A percentile compares a stretch with the other conserved stretches of the same genome.
phyloP scores from a whole-genome alignment of 139 green algal genomes.

The Monoraphidium neglectum region DNA sequence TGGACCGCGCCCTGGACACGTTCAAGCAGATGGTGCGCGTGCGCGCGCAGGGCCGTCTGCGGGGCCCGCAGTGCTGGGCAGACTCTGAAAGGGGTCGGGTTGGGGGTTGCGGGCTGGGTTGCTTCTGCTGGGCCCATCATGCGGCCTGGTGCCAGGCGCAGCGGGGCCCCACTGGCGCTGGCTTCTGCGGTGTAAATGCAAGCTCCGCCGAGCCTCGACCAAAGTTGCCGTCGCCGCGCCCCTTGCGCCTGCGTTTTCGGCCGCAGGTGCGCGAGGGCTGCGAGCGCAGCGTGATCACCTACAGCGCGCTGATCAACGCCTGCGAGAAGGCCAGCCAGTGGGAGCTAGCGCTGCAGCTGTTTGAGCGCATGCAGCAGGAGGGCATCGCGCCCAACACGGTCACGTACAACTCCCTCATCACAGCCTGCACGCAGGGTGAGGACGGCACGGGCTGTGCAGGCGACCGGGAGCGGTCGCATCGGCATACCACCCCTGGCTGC shows the following conservation, averaged over 20 bases:
- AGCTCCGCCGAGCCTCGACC: too few relatives aligned
- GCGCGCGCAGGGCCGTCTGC: too few relatives aligned
- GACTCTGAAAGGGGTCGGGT: too few relatives aligned
- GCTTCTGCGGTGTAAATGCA: too few relatives aligned
- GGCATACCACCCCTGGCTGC: too few relatives aligned
- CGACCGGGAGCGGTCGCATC: not conserved
- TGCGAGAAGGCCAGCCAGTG: slow-evolving; percentile 60
- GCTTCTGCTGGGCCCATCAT: too few relatives aligned
- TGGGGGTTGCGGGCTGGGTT: too few relatives aligned
- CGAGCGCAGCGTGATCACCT: slow-evolving; percentile 56
- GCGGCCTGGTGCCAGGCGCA: too few relatives aligned
- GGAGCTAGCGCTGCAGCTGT: slow-evolving; percentile 57
- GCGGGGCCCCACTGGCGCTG: too few relatives aligned
- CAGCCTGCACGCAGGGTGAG: slow-evolving; percentile 53
- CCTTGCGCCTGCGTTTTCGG: too few relatives aligned
- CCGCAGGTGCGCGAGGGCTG: slow-evolving; percentile 10
- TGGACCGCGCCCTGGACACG: slow-evolving; percentile 61
- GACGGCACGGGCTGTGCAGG: not conserved
- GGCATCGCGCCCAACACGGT: slow-evolving; percentile 57
- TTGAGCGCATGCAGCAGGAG: slow-evolving; percentile 46
- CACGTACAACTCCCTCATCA: slow-evolving; percentile 65
- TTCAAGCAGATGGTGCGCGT: slow-evolving; percentile 44
- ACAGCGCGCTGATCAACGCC: slow-evolving; percentile 54
- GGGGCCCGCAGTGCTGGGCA: too few relatives aligned
- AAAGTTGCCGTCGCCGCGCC: too few relatives aligned